phyloP scores from a whole-genome alignment of 169 alveolate species.

The Plasmodium malariae region DNA sequence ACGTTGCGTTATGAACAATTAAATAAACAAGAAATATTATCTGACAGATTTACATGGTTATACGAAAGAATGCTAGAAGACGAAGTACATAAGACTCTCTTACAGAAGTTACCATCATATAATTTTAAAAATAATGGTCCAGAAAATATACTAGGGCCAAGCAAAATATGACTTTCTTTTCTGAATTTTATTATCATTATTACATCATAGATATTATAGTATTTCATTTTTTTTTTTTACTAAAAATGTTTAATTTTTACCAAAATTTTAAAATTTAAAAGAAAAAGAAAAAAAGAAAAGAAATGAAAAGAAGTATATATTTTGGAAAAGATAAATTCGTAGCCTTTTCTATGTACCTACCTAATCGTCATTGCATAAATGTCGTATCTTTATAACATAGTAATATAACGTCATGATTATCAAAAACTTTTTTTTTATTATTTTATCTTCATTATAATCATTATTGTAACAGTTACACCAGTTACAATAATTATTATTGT shows the following conservation, averaged over 20 bases:
- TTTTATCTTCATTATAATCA: too few species aligned
- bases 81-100: constrained; percentile 68
- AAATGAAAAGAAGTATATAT: background rate
- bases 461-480: too few species aligned
- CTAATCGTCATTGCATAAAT: background rate
- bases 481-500: too few species aligned
- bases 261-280: background rate
- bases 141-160: constrained; percentile 75
- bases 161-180: constrained; percentile 32
- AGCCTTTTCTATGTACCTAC: background rate
- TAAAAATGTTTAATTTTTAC: background rate
- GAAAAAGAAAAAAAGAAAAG: background rate
- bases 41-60: constrained; percentile 87
- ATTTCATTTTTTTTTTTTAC: too few species aligned
- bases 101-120: constrained; percentile 64
- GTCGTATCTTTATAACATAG: background rate
- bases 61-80: constrained; percentile 87
- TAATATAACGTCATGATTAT: too few species aligned
- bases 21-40: constrained; percentile 85
- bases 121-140: constrained; percentile 73
- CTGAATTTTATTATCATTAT: background rate
- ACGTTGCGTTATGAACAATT: constrained; percentile 81
- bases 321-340: background rate
- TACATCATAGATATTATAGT: too few species aligned
- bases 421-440: too few species aligned